Percentiles rank a stretch among this genome's conserved stretches.
These are phyloP conservation scores for Salix exigua DNA, from an alignment of 345 rosid genomes.

Conservation along the genomic window DNA sequence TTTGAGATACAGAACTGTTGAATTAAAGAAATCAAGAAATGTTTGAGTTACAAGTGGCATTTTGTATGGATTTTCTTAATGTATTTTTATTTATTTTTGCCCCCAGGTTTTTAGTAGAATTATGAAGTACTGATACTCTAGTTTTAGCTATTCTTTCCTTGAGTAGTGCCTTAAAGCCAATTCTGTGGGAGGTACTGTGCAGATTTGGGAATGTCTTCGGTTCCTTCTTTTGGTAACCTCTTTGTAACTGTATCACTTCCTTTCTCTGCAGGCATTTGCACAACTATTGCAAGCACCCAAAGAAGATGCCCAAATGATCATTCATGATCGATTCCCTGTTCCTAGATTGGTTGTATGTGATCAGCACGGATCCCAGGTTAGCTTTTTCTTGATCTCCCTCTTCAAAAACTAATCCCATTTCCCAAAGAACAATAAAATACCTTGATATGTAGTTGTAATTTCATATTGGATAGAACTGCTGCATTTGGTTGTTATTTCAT, in stretches of 20 bases:
- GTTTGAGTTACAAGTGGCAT: too few relatives aligned
- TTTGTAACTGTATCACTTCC: neutral
- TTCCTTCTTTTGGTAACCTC: neutral
- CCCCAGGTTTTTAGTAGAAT: neutral
- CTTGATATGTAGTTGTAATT: neutral
- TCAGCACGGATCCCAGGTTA: conserved; percentile 99
- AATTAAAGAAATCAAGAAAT: too few relatives aligned
- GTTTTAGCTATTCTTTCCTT: neutral
- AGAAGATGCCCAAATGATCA: conserved; percentile 67
- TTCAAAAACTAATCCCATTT: neutral
- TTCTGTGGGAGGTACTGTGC: neutral
- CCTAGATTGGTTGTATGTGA: conserved; percentile 96
- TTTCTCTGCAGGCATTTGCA: conserved; percentile 69
- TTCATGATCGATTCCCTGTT: conserved; percentile 85
- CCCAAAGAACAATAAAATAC: neutral
- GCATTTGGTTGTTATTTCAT: too few relatives aligned
- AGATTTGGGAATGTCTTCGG: neutral
- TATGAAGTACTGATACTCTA: neutral
- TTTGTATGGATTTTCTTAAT: too few relatives aligned
- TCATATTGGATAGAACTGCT: too few relatives aligned
- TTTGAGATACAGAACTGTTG: too few relatives aligned
- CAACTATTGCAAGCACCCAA: conserved; percentile 81
- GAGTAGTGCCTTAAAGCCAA: neutral
- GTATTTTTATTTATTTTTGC: too few relatives aligned
- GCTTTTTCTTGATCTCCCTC: conserved; percentile 1